phyloP scores from a whole-genome alignment of 495 filamentous ascomycete species.

The Apodospora peruviana region DNA sequence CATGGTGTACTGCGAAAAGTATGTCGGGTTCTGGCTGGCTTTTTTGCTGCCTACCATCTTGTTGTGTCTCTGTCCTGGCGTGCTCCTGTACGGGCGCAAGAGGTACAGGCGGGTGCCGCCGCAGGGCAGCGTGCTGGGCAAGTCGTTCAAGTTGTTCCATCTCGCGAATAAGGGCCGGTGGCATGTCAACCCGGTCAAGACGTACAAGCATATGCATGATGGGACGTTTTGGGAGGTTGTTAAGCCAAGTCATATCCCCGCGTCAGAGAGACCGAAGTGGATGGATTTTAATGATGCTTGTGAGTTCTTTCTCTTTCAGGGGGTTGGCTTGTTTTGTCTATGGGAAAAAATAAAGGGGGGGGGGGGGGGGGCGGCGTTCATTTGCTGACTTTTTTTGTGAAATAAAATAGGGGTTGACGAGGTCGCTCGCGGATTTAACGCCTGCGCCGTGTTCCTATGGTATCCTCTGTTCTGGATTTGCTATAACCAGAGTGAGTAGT shows the following conservation, averaged over 20 bases:
- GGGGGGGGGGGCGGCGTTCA: no score
- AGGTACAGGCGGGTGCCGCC: conserved; percentile 55
- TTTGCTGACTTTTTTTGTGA: not conserved
- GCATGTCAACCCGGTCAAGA: conserved; percentile 50
- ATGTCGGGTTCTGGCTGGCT: conserved; percentile 73
- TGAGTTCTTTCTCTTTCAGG: conserved; percentile 4
- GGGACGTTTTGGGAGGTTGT: conserved; percentile 57
- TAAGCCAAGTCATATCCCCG: conserved; percentile 55
- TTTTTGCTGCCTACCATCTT: conserved; percentile 55
- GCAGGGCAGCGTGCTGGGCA: conserved; percentile 56
- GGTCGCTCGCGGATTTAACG: conserved; percentile 53
- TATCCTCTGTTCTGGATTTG: conserved; percentile 51
- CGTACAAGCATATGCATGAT: conserved; percentile 49
- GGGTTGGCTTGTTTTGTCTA: not conserved
- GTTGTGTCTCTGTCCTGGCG: conserved; percentile 54
- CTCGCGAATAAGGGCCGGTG: conserved; percentile 60
- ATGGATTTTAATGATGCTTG: conserved; percentile 70
- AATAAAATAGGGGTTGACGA: conserved; percentile 20
- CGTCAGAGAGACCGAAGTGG: conserved; percentile 48
- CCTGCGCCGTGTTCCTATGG: conserved; percentile 63
- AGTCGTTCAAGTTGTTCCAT: conserved; percentile 49
- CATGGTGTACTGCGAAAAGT: conserved; percentile 65
- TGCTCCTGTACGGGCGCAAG: conserved; percentile 57
- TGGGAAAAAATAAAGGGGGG: no score
- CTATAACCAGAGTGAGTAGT: conserved; percentile 34